Evolutionary conservation across 441 rosid genomes (phyloP), one percentile per base, ranked within the genome.

Genomic region (Bruguiera hainesii): DNA sequence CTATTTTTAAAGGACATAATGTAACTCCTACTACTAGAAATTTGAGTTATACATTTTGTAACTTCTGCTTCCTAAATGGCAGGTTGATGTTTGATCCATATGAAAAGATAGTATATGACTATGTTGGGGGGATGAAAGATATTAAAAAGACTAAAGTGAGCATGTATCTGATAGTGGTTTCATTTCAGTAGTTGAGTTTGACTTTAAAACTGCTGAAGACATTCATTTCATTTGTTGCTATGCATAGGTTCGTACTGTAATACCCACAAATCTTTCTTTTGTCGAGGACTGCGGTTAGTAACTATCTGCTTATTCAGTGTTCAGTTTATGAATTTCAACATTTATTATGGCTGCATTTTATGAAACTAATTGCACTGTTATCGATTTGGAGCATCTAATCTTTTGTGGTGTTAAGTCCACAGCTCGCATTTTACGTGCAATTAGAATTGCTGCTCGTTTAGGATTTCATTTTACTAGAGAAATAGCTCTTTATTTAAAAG

Each of bases 31-130:
- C 28, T n/a, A 21, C 56, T 51, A n/a, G 46, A 26, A 52, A 46
- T 56, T 56, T 19, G n/a, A 42, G 71, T 9, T 30, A 1, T 30
- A 18, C 13, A 52, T 20, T 28, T 48, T 57, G 65, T 59, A 48
- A 59, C 37, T 35, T 46, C 66, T 26, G 63, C 30, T 68, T 57
- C 64, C 35, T 6, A n/a, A 60, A 77, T 69, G 46, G 28, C 88
- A 91, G 91, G 78, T 78, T 91, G 80, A 80, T 91, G 81, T 83
- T 84, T 72, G 96, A 91, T 80, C 97, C 96, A 62, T 89, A 71
- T 83, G 80, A 81, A 30, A 82, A 79, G 71, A 73, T 84, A n/a
- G 73, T 89, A 71, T 87, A 91, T 66, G 96, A 89, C 78, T 89
- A 91, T 69, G 65, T 80, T 46, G 91, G 89, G 77, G 97, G 96